A percentile compares a stretch with the other conserved stretches of the same genome.
Conservation (phyloP, 2,329 filamentous ascomycete genomes). For the Calycina marina region DNA sequence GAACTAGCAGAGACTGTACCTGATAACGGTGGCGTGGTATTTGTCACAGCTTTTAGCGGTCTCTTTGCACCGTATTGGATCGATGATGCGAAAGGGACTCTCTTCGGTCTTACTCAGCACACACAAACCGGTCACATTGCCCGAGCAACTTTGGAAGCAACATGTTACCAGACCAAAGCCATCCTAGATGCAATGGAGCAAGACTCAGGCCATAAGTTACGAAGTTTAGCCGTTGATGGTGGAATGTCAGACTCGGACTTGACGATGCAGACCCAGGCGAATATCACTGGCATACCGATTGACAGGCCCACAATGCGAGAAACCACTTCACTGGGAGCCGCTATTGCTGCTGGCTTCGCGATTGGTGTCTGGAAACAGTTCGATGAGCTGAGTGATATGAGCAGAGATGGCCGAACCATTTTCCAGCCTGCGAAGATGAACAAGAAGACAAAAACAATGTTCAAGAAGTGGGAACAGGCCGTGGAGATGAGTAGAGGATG, state of each 20-base stretch:
- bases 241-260: constrained; percentile 81
- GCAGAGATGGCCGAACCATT: constrained; percentile 49
- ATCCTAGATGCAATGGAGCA: constrained; percentile 86
- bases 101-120: constrained; percentile 71
- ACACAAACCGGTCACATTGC: constrained; percentile 78
- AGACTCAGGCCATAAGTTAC: constrained; percentile 63
- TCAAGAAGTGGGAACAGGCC: constrained; percentile 58
- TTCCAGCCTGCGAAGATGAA: constrained; percentile 52
- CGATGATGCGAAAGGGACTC: constrained; percentile 77
- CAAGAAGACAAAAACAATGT: constrained; percentile 44
- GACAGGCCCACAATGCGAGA: constrained; percentile 79
- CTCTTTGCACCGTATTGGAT: constrained; percentile 93
- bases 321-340: constrained; percentile 76
- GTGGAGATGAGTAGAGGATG: constrained; percentile 68
- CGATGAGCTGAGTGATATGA: constrained; percentile 56
- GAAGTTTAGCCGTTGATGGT: constrained; percentile 69
- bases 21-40: constrained; percentile 71
- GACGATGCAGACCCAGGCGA: constrained; percentile 80
- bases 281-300: constrained; percentile 70
- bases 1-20: constrained; percentile 35
- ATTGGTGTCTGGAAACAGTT: constrained; percentile 65
- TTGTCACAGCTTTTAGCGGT: constrained; percentile 84
- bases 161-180: constrained; percentile 83
- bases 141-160: constrained; percentile 77
- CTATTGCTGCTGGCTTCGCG: constrained; percentile 79